Conservation (phyloP, 116 monocot genomes). For the Phalaenopsis hybrid region DNA sequence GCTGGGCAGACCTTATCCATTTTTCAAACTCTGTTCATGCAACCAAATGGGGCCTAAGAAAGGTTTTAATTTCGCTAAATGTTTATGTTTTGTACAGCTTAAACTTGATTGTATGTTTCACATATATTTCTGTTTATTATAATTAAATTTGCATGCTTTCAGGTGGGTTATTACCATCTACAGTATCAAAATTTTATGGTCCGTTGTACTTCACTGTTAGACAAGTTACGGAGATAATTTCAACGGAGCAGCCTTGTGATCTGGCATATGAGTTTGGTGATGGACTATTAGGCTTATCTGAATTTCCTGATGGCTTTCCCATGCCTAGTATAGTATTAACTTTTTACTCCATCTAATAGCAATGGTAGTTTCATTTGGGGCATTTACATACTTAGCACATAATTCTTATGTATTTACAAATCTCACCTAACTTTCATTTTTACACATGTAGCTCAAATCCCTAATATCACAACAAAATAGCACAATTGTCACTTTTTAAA, state of each 20-base stretch:
- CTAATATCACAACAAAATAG: no score
- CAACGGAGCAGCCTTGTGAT: slow-evolving; percentile 86
- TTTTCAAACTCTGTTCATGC: background rate
- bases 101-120: background rate
- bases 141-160: slow-evolving; percentile 4
- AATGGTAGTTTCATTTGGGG: background rate
- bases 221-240: slow-evolving; percentile 49
- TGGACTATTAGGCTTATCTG: slow-evolving; percentile 43
- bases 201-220: slow-evolving; percentile 73
- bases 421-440: no score
- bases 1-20: background rate
- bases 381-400: no score
- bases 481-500: no score
- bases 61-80: background rate
- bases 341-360: background rate
- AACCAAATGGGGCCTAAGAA: background rate
- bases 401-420: no score
- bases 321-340: slow-evolving; percentile 33
- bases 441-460: no score
- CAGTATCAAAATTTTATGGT: slow-evolving; percentile 29
- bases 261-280: slow-evolving; percentile 67
- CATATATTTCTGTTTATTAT: background rate
- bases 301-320: slow-evolving; percentile 56
- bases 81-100: background rate
- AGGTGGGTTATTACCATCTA: slow-evolving; percentile 38